Base-by-base conservation (phyloP, 768 basidiomycete genomes). In the Amylocystis lapponica region DNA sequence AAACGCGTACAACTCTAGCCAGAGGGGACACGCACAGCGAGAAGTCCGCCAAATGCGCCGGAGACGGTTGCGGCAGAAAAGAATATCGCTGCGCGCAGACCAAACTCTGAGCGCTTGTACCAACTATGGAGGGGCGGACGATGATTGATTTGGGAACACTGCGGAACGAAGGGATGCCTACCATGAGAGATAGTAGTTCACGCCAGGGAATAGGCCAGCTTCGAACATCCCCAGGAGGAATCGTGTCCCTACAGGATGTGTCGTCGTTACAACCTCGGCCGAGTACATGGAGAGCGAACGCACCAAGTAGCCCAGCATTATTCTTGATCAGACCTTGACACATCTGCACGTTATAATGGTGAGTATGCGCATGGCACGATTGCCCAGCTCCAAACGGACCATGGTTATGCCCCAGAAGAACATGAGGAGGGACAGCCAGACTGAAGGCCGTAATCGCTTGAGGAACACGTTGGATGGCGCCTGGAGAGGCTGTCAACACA, bases 41-140 rank as follows among this genome's bases (percentile, higher is more conserved):
- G 75, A 16, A 86, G 65, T 39, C 84, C 84, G 40, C 83, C 83
- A 49, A 89, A 89, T n/a, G 86, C 86, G 14, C 87, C 89, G 1
- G 85, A 79, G 1, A 85, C 75, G 3, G 84, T 87, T 0, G 87
- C 86, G 3, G 87, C 69, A 0, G 66, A 66, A 65, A 72, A 75
- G 66, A 75, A 74, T 21, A 71, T 45, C 21, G 67, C 66, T 16
- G 63, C 60, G 29, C 68, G 67, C 42, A 75, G 66, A 46, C 84
- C 86, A 48, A 86, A 86, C 55, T 91, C 89, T 12, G 79, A 79
- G 23, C 86, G 82, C 53, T 80, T 70, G 63, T 81, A 80, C 78
- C 78, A 80, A 49, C 72, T 74, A 43, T 45, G 49, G 10, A n/a
- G n/a, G 49, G 48, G 48, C 57, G n/a, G 23, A n/a, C 17, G 9